Evolutionary conservation across 306 rosid species (phyloP), one percentile per base, ranked within the genome.

Genomic region (Aeschynomene evenia): DNA sequence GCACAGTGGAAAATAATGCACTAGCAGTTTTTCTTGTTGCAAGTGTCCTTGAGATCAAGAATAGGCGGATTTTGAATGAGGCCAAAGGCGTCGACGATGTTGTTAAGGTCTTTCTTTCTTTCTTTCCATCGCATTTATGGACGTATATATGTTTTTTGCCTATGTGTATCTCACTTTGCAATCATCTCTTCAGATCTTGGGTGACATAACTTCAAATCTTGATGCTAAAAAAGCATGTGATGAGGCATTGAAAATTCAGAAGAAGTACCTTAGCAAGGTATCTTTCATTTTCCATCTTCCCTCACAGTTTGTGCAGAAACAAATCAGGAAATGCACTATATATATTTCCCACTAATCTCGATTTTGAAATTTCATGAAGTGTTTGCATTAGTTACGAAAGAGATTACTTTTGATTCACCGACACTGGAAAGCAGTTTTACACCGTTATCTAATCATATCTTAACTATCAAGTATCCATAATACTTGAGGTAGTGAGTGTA

Each of bases 11-110:
- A 60, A 82, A 58, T 65, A 64, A 70, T 71, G 83, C 87, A 40
- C 85, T 93, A 21, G 77, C 98, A 14, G 81, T 93, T 71, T 93
- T 86, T 64, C 89, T 93, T 53, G 96, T 90, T 84, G 97, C 97
- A 19, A 86, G 96, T 81, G 88, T 93, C 51, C 96, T 93, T 53
- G 96, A 90, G 83, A 70, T 85, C 21, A 93, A 86, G 79, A 86
- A 93, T 26, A 86, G 87, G 80, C 85, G 83, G 61, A 87, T 93
- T 78, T 73, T 90, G 39, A 84, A 68, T 68, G 91, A 93, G 75
- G 98, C 98, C 45, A 88, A 87, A 85, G 98, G 96, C 26, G 84
- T 93, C 28, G 98, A 93, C 33, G 98, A 93, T 63, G 96, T 93
- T 70, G 96, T 93, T 50, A 37, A 74, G 90, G 97, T 87, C 21